Evolutionary conservation across 495 filamentous ascomycete genomes (phyloP).

Genomic region (Neurospora pannonica): DNA sequence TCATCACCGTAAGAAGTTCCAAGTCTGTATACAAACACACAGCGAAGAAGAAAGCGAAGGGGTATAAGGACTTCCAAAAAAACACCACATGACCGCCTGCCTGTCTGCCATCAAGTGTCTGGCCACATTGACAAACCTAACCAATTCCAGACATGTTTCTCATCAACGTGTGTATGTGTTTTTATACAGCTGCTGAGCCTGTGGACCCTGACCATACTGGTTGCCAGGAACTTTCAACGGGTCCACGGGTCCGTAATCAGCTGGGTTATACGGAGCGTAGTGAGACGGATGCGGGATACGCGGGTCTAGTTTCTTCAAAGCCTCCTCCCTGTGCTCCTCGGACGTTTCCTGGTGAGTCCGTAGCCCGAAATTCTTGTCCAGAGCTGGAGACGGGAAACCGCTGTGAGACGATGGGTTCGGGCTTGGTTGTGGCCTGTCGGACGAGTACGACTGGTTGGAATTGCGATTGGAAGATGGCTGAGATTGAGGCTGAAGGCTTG

Average conservation of each 20-base stretch:
- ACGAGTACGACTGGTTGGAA: conserved; percentile 22
- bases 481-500: conserved; percentile 6
- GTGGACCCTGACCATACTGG: background rate
- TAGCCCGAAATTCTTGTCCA: conserved; percentile 27
- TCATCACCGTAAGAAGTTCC: background rate
- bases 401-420: conserved; percentile 18
- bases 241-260: conserved; percentile 28
- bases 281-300: conserved; percentile 14
- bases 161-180: background rate
- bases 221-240: background rate
- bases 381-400: conserved; percentile 22
- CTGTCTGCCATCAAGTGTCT: background rate
- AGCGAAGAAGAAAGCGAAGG: background rate
- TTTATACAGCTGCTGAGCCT: background rate
- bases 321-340: conserved; percentile 29
- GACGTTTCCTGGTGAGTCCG: conserved; percentile 28
- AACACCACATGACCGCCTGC: background rate
- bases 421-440: conserved; percentile 20
- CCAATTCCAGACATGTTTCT: background rate
- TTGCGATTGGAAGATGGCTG: conserved; percentile 13
- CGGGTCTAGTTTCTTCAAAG: conserved; percentile 13
- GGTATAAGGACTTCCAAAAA: background rate
- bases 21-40: background rate
- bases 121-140: background rate
- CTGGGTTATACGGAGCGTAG: conserved; percentile 32